Evolutionary conservation across 441 rosid genomes (phyloP), one percentile per base, ranked within the genome.

Genomic region (Jatropha multifida): DNA sequence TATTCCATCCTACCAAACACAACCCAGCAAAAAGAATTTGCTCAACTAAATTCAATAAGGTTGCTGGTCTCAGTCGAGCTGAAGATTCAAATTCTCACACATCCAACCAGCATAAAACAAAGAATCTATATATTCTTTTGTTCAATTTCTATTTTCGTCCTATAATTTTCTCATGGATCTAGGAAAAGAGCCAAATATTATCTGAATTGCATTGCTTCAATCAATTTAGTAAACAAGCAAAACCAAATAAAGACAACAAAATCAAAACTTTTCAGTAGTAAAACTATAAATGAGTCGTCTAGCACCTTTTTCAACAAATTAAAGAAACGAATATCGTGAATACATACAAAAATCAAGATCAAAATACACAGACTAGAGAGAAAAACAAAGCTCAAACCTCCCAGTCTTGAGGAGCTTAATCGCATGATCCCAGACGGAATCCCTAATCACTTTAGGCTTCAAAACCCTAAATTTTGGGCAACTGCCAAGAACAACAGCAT

Each of bases 381-480:
- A 41, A 44, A 76, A 41, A 65, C 27, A 32, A 72, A 71, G 62
- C 46, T 15, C 59, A 74, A 65, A 90, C 98, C 99, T 91, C 58
- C 87, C 81, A 71, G 76, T 78, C 67, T 83, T 81, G 78, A 96
- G 65, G 74, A 94, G 97, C 68, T 92, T 89, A 55, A 92, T 60
- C 6, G 83, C 75, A 79, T 87, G 94, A 69, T 88, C 78, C 97
- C 97, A 96, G 78, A 88, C 92, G 1, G 93, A 81, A 74, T 81
- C 1, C 37, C 97, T 84, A 5, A 92, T 86, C 78, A 87, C 89
- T 26, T 75, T 82, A 7, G 97, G 85, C n/a, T 15, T 81, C 73
- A 74, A 78, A 76, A 96, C 94, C 90, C 99, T 89, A 76, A 96
- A 92, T 82, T 94, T 96, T 4, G 99, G 98, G 85, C 99, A 96